These are phyloP conservation scores for Lophiotrema nucula DNA, from an alignment of 495 filamentous ascomycete species.

Conservation along the genomic window DNA sequence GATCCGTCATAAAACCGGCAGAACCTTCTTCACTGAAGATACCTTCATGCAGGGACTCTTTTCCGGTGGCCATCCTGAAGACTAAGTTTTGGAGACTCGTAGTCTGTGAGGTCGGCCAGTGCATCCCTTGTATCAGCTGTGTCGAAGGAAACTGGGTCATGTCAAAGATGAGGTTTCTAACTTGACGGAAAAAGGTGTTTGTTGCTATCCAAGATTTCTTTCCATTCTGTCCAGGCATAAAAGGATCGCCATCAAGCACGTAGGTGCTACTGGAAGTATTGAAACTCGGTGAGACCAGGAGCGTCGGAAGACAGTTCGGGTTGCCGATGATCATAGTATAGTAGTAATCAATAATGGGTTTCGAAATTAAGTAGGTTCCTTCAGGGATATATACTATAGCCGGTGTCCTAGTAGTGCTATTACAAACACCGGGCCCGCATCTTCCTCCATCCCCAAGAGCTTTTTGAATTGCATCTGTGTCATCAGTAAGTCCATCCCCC, in stretches of 20 bases:
- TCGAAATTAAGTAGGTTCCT: slow-evolving; percentile 47
- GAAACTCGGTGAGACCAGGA: slow-evolving; percentile 66
- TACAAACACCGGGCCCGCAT: slow-evolving; percentile 37
- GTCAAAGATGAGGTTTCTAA: slow-evolving; percentile 76
- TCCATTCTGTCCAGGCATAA: slow-evolving; percentile 18
- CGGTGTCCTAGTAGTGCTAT: slow-evolving; percentile 49
- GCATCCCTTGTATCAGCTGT: slow-evolving; percentile 68
- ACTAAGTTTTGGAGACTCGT: slow-evolving; percentile 76
- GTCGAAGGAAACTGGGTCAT: slow-evolving; percentile 59
- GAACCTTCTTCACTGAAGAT: slow-evolving; percentile 80
- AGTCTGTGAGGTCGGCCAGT: slow-evolving; percentile 72
- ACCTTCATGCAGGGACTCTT: slow-evolving; percentile 76
- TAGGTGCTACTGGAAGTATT: slow-evolving; percentile 50
- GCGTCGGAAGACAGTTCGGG: slow-evolving; percentile 58
- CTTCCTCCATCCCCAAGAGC: slow-evolving; percentile 38
- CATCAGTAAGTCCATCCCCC: slow-evolving; percentile 52
- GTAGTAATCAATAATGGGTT: slow-evolving; percentile 42
- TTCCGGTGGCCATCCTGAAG: slow-evolving; percentile 67
- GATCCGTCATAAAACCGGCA: slow-evolving; percentile 65
- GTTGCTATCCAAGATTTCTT: slow-evolving; percentile 46
- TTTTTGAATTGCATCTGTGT: slow-evolving; percentile 52
- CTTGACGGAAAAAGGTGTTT: slow-evolving; percentile 75
- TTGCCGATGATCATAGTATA: slow-evolving; percentile 49
- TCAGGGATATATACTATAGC: slow-evolving; percentile 60
- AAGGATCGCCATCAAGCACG: slow-evolving; percentile 55